Percentiles rank a stretch among this genome's conserved stretches.
These are phyloP conservation scores for Termitomyces sp. DNA, from an alignment of 768 basidiomycete species.

Conservation along the genomic window DNA sequence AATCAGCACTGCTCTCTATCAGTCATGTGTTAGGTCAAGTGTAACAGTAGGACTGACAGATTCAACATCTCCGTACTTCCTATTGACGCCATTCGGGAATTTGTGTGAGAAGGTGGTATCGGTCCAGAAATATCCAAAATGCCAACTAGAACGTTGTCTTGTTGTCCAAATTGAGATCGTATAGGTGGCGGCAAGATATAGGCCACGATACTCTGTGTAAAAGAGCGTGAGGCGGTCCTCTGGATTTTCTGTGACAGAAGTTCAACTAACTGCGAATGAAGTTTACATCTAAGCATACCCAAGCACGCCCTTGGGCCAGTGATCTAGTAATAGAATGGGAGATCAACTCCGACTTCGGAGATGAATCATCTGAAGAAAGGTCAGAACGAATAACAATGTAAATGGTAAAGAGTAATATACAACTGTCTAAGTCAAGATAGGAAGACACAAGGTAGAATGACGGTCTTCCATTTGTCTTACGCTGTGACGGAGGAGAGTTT, in stretches of 20 bases:
- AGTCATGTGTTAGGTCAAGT: neutral
- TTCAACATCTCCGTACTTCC: constrained; percentile 48
- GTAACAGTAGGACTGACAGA: constrained; percentile 34
- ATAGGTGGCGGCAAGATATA: constrained; percentile 40
- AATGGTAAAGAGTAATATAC: constrained; percentile 29
- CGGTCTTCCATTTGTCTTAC: constrained; percentile 18
- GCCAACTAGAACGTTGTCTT: constrained; percentile 38
- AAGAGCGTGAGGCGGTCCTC: constrained; percentile 30
- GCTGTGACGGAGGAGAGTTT: constrained; percentile 9
- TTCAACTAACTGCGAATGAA: neutral
- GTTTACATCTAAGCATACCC: constrained; percentile 27
- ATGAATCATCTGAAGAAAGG: constrained; percentile 23
- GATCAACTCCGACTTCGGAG: constrained; percentile 33
- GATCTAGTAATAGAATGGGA: constrained; percentile 27
- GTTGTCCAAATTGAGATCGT: constrained; percentile 20
- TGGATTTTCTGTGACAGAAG: constrained; percentile 22
- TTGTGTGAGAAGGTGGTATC: constrained; percentile 23
- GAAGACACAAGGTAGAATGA: constrained; percentile 44
- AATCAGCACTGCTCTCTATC: constrained; percentile 39
- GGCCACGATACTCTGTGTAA: constrained; percentile 39
- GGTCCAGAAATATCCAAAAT: constrained; percentile 43
- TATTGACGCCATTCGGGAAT: constrained; percentile 33
- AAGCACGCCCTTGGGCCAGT: constrained; percentile 20
- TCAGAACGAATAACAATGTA: neutral
- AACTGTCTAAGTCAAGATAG: constrained; percentile 57